Base-by-base conservation (phyloP, 2,329 filamentous ascomycete genomes). In the Botrytis squamosa region DNA sequence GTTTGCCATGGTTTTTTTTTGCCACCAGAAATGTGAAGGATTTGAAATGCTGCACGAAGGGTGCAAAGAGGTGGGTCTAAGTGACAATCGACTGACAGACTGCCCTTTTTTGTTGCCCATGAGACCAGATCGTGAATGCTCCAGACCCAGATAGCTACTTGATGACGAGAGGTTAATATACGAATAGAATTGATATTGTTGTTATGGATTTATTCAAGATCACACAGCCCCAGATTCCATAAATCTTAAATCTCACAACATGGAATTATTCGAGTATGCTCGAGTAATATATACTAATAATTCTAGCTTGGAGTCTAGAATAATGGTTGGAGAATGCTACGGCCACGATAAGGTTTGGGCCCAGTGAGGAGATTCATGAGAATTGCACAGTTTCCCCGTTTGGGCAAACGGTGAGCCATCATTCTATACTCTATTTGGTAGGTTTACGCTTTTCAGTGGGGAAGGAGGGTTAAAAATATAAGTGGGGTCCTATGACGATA, bases 401-500 rank as follows among this genome's bases (percentile, higher is more conserved):
- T 29, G 38, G 38, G 25, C 16, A 62, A n/a, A 29, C n/a, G 52
- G 42, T 12, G 46, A 49, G 33, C 38, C 60, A 64, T 40, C 60
- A 64, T 40, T 4, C 22, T 22, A 29, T 29, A 42, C 49, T 33
- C 49, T 42, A 52, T 40, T 57, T 42, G 65, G 49, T 57, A 38
- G 64, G 4, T 57, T 68, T 68, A 40, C 16, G 36, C 8, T 42
- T 42, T 42, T 68, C 4, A 29, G 49, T 68, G 49, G 66, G 52
- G n/a, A 29, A 57, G 14, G 52, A 57, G 25, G 55, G 66, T n/a
- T 25, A 6, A 33, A 46, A 33, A 33, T 7, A 6, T 33, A 36
- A 40, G 29, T 46, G 40, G 71, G 70, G 63, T 25, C n/a, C 38
- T 60, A 72, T 68, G 64, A 72, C 64, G 71, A 72, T 57, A n/a